A percentile compares a stretch with the other conserved stretches of the same genome.
phyloP scores from a whole-genome alignment of 1,139 yeast species.

The Komagataea norvegica region DNA sequence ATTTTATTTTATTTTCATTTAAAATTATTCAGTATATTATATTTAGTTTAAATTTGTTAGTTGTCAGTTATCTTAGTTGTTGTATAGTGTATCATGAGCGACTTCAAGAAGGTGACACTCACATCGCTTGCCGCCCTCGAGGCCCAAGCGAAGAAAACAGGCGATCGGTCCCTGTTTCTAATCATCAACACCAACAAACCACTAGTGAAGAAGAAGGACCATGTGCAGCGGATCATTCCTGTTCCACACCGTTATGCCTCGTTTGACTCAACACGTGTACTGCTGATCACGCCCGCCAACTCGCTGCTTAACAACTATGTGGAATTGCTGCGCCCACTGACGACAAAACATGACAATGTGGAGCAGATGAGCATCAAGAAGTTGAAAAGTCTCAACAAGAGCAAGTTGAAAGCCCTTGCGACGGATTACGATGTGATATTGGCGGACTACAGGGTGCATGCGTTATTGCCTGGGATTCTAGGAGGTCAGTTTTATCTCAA shows the following conservation, averaged over 20 bases:
- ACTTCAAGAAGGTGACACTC: conserved; percentile 8
- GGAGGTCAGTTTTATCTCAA: conserved; percentile 56
- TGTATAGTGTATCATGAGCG: no score
- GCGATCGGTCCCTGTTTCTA: conserved; percentile 35
- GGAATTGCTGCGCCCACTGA: conserved; percentile 43
- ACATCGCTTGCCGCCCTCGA: conserved; percentile 33
- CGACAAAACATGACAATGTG: conserved; percentile 55
- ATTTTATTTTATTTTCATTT: not conserved
- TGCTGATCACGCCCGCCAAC: conserved; percentile 68
- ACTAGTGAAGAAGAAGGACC: conserved; percentile 47
- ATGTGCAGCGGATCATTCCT: conserved; percentile 63
- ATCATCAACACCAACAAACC: conserved; percentile 51
- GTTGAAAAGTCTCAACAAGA: conserved; percentile 43
- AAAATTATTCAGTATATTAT: no score
- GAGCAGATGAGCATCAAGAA: conserved; percentile 56
- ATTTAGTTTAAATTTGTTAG: no score
- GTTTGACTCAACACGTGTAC: conserved; percentile 45
- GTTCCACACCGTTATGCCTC: conserved; percentile 39
- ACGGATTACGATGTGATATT: conserved; percentile 62
- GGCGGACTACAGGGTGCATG: conserved; percentile 61
- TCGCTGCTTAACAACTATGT: conserved; percentile 47
- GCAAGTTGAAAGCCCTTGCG: conserved; percentile 42
- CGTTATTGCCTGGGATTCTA: conserved; percentile 49
- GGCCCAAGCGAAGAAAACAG: conserved; percentile 28
- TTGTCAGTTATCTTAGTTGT: no score